Conservation (phyloP, 495 filamentous ascomycete genomes). For the Delitschia confertaspora region DNA sequence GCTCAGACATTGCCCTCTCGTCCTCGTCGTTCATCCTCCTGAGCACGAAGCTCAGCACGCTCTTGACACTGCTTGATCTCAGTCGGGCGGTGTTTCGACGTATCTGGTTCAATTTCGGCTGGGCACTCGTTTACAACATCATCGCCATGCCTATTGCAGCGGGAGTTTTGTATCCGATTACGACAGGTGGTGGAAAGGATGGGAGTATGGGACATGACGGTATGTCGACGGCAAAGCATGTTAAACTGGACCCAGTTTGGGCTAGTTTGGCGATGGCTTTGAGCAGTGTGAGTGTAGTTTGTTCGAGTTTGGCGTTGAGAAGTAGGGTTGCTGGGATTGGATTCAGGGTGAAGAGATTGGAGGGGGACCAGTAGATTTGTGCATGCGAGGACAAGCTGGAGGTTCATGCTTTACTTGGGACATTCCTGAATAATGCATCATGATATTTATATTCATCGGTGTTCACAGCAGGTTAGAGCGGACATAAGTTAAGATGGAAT, state of each 20-base stretch:
- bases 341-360: conserved; percentile 24
- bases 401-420: no score
- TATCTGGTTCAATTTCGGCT: conserved; percentile 80
- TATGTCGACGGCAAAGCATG: conserved; percentile 19
- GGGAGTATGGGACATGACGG: conserved; percentile 49
- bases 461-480: no score
- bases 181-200: conserved; percentile 31
- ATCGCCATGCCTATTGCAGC: conserved; percentile 73
- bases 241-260: conserved; percentile 72
- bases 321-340: conserved; percentile 25
- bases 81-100: conserved; percentile 63
- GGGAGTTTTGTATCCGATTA: conserved; percentile 70
- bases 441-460: no score
- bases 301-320: conserved; percentile 32
- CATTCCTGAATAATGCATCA: no score
- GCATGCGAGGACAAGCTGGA: no score
- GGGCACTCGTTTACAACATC: conserved; percentile 79
- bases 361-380: neutral
- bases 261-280: conserved; percentile 81
- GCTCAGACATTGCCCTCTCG: conserved; percentile 75
- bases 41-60: conserved; percentile 56
- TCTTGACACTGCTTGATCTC: conserved; percentile 67
- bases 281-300: conserved; percentile 69
- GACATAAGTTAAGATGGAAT: no score
- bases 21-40: conserved; percentile 80